phyloP scores from a whole-genome alignment of 257 asterid genomes.

The Oldenlandia corymbosa region DNA sequence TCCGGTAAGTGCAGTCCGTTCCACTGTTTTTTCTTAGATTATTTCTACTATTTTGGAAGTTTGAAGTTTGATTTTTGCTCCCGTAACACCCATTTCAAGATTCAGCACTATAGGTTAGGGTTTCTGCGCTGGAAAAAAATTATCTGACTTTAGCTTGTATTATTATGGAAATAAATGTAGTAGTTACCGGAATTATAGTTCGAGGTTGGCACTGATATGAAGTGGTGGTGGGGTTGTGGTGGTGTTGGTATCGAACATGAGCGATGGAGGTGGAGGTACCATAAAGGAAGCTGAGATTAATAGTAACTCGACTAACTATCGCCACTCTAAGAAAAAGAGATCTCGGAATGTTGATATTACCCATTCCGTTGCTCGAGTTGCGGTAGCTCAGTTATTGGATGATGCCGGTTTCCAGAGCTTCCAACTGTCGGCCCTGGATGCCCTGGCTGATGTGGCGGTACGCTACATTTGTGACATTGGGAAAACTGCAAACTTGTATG shows the following conservation, averaged over 20 bases:
- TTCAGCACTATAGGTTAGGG: background rate
- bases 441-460: slow-evolving; percentile 60
- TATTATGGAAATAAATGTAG: background rate
- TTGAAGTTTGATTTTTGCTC: background rate
- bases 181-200: slow-evolving; percentile 18
- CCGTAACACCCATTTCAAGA: background rate
- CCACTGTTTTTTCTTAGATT: no score
- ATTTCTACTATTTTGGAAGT: background rate
- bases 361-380: slow-evolving; percentile 27
- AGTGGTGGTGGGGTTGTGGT: slow-evolving; percentile 30
- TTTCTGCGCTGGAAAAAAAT: background rate
- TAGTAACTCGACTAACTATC: slow-evolving; percentile 31
- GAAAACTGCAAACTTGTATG: slow-evolving; percentile 36
- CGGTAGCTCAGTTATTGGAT: slow-evolving; percentile 39
- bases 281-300: slow-evolving; percentile 38
- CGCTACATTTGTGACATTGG: slow-evolving; percentile 56
- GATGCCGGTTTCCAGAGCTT: slow-evolving; percentile 74
- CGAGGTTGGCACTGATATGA: slow-evolving; percentile 30
- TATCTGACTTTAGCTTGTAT: background rate
- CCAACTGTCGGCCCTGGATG: slow-evolving; percentile 64
- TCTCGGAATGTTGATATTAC: slow-evolving; percentile 31
- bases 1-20: background rate
- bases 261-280: slow-evolving; percentile 64
- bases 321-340: slow-evolving; percentile 25
- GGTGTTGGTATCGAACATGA: slow-evolving; percentile 60